Evolutionary conservation across 2,329 filamentous ascomycete genomes (phyloP).

Genomic region (Colletotrichum aenigma): DNA sequence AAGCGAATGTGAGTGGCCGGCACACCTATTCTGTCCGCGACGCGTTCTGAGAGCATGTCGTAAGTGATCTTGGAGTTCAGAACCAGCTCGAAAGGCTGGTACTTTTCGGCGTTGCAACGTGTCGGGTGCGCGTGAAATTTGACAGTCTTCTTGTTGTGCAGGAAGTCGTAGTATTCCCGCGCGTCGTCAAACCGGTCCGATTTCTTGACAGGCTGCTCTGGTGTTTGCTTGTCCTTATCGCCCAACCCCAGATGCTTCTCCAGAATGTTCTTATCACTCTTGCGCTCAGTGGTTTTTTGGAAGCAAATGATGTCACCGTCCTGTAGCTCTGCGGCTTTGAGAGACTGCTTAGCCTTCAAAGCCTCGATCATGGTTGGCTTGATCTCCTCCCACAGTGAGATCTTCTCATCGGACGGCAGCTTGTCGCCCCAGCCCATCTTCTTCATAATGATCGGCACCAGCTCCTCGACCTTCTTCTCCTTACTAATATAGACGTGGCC

Average conservation of each 20-base stretch:
- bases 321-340: conserved; percentile 92
- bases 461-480: conserved; percentile 85
- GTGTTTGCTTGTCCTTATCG: conserved; percentile 42
- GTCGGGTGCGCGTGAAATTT: conserved; percentile 74
- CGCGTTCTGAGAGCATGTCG: conserved; percentile 82
- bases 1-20: conserved; percentile 90
- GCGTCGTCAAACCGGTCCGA: conserved; percentile 71
- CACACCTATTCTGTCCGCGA: conserved; percentile 77
- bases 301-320: conserved; percentile 98
- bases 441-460: conserved; percentile 77
- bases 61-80: conserved; percentile 91
- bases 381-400: conserved; percentile 92
- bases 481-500: conserved; percentile 88
- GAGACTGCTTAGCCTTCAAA: conserved; percentile 87
- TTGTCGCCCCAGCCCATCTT: conserved; percentile 88
- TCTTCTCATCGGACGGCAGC: conserved; percentile 64
- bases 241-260: conserved; percentile 42
- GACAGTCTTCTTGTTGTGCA: conserved; percentile 82
- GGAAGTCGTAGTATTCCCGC: conserved; percentile 89
- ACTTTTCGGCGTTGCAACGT: conserved; percentile 59
- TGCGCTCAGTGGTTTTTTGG: conserved; percentile 66
- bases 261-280: conserved; percentile 41
- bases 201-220: conserved; percentile 41
- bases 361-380: conserved; percentile 97
- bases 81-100: conserved; percentile 74